Evolutionary conservation across 345 rosid genomes (phyloP).

Genomic region (Eucalyptus guilfoylei): DNA sequence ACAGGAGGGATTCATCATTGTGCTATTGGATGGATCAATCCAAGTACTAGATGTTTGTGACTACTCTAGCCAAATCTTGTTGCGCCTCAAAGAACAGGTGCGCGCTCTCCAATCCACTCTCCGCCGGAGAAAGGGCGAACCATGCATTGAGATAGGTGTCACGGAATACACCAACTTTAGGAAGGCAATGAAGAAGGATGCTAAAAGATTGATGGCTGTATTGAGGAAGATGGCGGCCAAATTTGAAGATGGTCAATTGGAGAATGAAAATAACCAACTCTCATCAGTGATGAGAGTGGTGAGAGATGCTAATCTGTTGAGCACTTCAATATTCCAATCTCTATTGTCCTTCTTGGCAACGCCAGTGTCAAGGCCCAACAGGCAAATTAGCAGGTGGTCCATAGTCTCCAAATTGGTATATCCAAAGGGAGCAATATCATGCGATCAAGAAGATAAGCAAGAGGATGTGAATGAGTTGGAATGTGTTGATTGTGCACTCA

Average conservation of each 20-base stretch:
- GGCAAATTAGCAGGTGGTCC: constrained; percentile 29
- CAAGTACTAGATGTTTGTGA: constrained; percentile 49
- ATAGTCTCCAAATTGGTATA: constrained; percentile 28
- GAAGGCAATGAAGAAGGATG: constrained; percentile 44
- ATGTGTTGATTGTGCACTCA: not conserved
- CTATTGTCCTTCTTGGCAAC: constrained; percentile 27
- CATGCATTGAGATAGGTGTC: constrained; percentile 9
- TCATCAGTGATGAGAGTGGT: constrained; percentile 24
- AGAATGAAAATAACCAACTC: constrained; percentile 16
- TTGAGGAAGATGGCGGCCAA: not conserved
- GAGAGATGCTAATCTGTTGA: constrained; percentile 21
- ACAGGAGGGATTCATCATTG: constrained; percentile 17
- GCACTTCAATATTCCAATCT: constrained; percentile 22
- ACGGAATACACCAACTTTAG: constrained; percentile 17
- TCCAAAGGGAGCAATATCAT: constrained; percentile 23
- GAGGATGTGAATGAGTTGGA: constrained; percentile 23
- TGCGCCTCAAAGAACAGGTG: constrained; percentile 32
- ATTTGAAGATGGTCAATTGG: not conserved
- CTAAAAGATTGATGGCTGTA: constrained; percentile 13
- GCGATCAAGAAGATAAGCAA: constrained; percentile 38
- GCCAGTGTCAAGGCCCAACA: not conserved
- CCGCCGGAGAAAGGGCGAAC: constrained; percentile 40
- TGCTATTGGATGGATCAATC: constrained; percentile 46
- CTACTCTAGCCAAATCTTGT: constrained; percentile 31
- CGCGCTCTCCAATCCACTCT: constrained; percentile 43